Base-by-base conservation (phyloP, 305 asterid genomes). In the Salvia sclarea region DNA sequence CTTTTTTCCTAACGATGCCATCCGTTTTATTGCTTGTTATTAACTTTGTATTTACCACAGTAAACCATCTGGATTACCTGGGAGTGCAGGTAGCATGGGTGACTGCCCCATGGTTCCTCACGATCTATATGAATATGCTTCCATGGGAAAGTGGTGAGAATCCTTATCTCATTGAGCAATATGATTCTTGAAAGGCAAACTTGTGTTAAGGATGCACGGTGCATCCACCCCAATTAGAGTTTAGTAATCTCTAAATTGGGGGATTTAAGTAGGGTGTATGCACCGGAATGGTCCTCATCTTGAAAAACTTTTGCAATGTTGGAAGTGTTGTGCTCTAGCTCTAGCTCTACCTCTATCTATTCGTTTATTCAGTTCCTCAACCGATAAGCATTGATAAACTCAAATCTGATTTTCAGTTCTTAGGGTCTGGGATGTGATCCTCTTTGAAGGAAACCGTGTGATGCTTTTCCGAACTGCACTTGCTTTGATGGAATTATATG, bases 81-180 rank as follows among this genome's bases (percentile, higher is more conserved):
- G 99, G 99, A 76, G 97, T 95, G 68, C 97, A 91, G 83, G 95
- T 89, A 74, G 97, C 97, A 38, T 95, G 99, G 97, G 99, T 95
- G 52, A 76, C 96, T 60, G 95, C 95, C 61, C 97, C 98, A 5
- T 95, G 99, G 98, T 95, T 95, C 90, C 98, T 95, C 76, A 82
- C 98, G 5, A 84, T 95, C 73, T 95, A 81, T 79, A 85, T 95
- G 94, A 95, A 95, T 83, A 95, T 95, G 98, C 98, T 95, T 85
- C 98, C 99, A n/a, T 95, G 99, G 99, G 98, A 95, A 88, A 91
- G 98, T 76, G 99, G 99, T 95, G 75, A 79, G 96, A 68, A 81
- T 80, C 84, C 74, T 75, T 79, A 44, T 71, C 80, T 67, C 66
- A 28, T 20, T 18, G 48, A 9, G 43, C 66, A 17, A 8, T 70